A percentile compares a stretch with the other conserved stretches of the same genome.
Conservation (phyloP, 2,329 filamentous ascomycete species). For the Metarhizium guizhouense region DNA sequence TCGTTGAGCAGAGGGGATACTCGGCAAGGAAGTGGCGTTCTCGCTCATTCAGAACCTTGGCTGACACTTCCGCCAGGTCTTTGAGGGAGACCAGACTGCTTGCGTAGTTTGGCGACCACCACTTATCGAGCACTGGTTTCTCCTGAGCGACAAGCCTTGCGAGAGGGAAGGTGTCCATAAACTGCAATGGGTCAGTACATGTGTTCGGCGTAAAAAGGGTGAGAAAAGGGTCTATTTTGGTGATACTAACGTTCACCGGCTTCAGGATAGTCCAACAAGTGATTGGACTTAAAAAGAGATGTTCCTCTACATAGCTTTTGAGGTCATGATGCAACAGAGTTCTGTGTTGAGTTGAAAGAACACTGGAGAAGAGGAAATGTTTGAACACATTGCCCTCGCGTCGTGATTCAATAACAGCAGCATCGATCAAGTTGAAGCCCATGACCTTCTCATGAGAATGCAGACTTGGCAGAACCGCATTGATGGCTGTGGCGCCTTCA, state of each 20-base stretch:
- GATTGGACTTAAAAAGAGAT: constrained; percentile 1
- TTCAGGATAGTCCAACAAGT: not conserved
- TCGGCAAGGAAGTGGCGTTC: not conserved
- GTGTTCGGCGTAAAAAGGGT: not conserved
- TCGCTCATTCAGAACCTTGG: not conserved
- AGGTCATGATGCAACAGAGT: not conserved
- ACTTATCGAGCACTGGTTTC: constrained; percentile 1
- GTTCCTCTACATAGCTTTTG: not conserved
- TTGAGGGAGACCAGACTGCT: not conserved
- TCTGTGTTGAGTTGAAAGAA: not conserved
- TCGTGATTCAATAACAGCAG: not conserved
- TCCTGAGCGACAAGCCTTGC: not conserved
- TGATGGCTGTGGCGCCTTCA: not conserved
- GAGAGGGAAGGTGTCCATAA: not conserved
- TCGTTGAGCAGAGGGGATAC: not conserved
- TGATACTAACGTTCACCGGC: not conserved
- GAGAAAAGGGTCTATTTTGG: too few species aligned
- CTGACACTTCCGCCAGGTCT: not conserved
- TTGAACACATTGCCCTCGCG: not conserved
- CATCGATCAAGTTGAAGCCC: constrained; percentile 1
- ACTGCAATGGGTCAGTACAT: not conserved
- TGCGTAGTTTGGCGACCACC: constrained; percentile 1
- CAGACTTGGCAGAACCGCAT: not conserved
- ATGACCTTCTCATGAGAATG: constrained; percentile 1
- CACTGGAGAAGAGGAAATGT: constrained; percentile 1